A percentile compares a stretch with the other conserved stretches of the same genome.
phyloP scores from a whole-genome alignment of 225 moss, liverwort and hornwort species.

The Polytrichum formosum region DNA sequence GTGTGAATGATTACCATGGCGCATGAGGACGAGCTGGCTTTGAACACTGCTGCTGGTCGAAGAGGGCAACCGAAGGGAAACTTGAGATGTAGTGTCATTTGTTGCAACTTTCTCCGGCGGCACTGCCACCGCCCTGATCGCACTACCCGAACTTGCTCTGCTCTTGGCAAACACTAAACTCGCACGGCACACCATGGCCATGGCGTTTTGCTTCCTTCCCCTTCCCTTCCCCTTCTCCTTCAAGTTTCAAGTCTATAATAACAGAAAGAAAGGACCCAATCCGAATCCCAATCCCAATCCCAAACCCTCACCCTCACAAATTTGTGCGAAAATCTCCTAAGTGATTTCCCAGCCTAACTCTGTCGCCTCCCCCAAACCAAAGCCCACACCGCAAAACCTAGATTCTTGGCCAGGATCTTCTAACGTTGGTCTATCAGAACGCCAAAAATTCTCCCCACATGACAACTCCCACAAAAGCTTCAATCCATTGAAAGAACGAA shows the following conservation, averaged over 20 bases:
- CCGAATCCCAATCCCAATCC: neutral
- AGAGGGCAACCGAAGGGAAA: neutral
- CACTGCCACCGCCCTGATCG: conserved; percentile 15
- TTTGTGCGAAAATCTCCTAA: neutral
- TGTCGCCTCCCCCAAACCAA: neutral
- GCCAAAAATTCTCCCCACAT: too few relatives aligned
- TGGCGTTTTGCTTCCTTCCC: neutral
- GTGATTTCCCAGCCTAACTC: neutral
- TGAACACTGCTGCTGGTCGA: conserved; percentile 20
- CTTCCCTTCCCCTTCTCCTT: too few relatives aligned
- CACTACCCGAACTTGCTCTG: neutral
- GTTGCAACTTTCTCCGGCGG: conserved; percentile 10
- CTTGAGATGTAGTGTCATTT: neutral
- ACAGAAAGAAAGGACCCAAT: too few relatives aligned
- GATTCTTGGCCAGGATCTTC: too few relatives aligned
- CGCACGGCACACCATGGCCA: conserved; percentile 13
- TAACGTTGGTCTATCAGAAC: too few relatives aligned
- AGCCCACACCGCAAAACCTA: too few relatives aligned
- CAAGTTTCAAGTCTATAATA: too few relatives aligned
- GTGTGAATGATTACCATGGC: conserved; percentile 38
- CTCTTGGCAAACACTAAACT: conserved; percentile 4
- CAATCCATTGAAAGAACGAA: too few relatives aligned
- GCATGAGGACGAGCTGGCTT: conserved; percentile 66
- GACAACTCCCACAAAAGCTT: too few relatives aligned
- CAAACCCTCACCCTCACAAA: neutral